Conservation (phyloP, 441 rosid species). For the Cnidoscolus chayamansa region DNA sequence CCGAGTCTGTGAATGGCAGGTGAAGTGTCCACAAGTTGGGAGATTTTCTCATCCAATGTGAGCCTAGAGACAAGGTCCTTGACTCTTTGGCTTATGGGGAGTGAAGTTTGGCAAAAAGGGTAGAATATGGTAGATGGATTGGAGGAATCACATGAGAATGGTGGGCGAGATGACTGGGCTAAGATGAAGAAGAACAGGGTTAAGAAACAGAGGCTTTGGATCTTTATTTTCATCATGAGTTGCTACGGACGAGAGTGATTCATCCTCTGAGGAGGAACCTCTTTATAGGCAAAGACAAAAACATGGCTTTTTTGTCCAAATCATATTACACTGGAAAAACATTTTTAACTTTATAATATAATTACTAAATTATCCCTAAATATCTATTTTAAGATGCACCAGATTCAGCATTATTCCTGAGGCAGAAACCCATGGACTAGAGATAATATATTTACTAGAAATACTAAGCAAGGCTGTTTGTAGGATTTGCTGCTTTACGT, state of each 20-base stretch:
- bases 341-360: too few relatives aligned
- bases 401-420: too few relatives aligned
- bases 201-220: slow-evolving; percentile 8
- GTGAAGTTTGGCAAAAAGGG: slow-evolving; percentile 51
- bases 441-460: too few relatives aligned
- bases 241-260: too few relatives aligned
- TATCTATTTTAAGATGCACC: too few relatives aligned
- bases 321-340: too few relatives aligned
- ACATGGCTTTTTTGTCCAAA: not conserved
- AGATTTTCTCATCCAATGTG: slow-evolving; percentile 63
- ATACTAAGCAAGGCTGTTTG: too few relatives aligned
- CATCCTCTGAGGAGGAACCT: too few relatives aligned
- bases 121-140: slow-evolving; percentile 41
- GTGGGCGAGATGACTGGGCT: slow-evolving; percentile 40
- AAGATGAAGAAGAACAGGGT: slow-evolving; percentile 21
- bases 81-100: slow-evolving; percentile 46
- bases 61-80: slow-evolving; percentile 61
- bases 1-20: slow-evolving; percentile 64
- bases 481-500: too few relatives aligned
- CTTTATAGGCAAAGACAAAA: not conserved
- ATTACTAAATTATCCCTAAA: too few relatives aligned
- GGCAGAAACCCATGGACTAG: too few relatives aligned
- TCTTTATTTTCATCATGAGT: not conserved
- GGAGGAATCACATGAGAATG: slow-evolving; percentile 53
- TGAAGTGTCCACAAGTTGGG: slow-evolving; percentile 62